Evolutionary conservation across 129 eudicot species (phyloP).

Genomic region (Flaveria robusta): DNA sequence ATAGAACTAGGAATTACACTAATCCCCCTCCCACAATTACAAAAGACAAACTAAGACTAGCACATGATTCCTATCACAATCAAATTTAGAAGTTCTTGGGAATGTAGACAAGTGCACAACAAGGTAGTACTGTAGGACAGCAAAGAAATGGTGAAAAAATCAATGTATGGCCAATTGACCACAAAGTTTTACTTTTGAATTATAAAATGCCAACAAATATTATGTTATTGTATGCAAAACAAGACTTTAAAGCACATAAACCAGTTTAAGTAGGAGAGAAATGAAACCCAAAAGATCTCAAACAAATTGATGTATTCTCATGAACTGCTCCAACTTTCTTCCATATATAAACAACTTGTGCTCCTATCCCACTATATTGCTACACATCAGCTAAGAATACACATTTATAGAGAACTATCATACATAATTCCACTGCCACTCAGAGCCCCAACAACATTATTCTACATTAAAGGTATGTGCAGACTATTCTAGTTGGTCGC

Average conservation of each 20-base stretch:
- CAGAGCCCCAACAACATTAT: background rate
- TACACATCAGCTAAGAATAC: background rate
- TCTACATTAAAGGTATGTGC: background rate
- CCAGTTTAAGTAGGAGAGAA: background rate
- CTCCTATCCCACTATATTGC: background rate
- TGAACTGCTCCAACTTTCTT: background rate
- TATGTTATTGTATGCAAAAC: background rate
- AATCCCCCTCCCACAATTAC: too few species aligned
- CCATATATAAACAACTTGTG: background rate
- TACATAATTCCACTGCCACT: background rate
- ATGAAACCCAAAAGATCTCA: too few species aligned
- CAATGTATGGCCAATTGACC: background rate
- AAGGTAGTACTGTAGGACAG: background rate
- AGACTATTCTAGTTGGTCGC: background rate
- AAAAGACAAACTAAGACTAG: too few species aligned
- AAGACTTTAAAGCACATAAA: background rate
- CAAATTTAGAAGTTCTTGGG: background rate
- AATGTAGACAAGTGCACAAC: constrained; percentile 10
- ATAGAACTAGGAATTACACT: too few species aligned
- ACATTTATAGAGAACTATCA: background rate
- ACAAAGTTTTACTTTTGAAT: background rate
- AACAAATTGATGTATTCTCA: background rate
- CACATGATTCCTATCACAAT: too few species aligned
- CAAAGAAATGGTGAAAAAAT: background rate
- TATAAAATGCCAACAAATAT: background rate